phyloP scores from a whole-genome alignment of 2,329 filamentous ascomycete genomes.

The Torrubiella hemipterigena region DNA sequence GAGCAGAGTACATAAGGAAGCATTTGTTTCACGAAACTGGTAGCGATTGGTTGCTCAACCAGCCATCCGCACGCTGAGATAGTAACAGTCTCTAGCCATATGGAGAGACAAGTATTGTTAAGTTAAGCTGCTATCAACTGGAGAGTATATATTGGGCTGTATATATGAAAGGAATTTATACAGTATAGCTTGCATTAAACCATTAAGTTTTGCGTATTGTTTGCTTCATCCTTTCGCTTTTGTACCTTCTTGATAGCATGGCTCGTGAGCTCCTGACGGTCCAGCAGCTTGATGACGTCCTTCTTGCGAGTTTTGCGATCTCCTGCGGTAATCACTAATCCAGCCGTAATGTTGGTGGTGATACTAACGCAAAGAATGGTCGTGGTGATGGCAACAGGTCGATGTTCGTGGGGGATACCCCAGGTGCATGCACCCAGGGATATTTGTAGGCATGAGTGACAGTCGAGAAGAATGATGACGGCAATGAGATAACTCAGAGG shows the following conservation, averaged over 20 bases:
- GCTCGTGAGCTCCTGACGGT: conserved; percentile 62
- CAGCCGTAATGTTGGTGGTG: conserved; percentile 64
- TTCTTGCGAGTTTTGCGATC: conserved; percentile 73
- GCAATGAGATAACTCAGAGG: conserved; percentile 62
- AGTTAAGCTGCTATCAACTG: too few species aligned
- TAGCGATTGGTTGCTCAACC: too few species aligned
- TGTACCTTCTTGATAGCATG: conserved; percentile 38
- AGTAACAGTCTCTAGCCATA: too few species aligned
- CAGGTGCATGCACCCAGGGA: conserved; percentile 68
- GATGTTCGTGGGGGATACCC: conserved; percentile 59
- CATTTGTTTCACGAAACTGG: too few species aligned
- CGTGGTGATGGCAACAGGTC: conserved; percentile 63
- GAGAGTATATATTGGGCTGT: neutral
- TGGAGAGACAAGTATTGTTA: too few species aligned
- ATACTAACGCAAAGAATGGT: conserved; percentile 73
- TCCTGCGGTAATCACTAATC: conserved; percentile 64
- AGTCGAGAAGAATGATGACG: conserved; percentile 68
- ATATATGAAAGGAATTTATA: neutral
- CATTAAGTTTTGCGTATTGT: too few species aligned
- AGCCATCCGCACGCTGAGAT: too few species aligned
- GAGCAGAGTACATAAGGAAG: too few species aligned
- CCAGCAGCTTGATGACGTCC: conserved; percentile 67
- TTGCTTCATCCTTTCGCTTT: conserved; percentile 28
- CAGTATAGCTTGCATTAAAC: neutral
- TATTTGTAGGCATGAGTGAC: conserved; percentile 70